Evolutionary conservation across 495 filamentous ascomycete genomes (phyloP), one percentile per base, ranked within the genome.

Genomic region (Penicillium flavigenum): DNA sequence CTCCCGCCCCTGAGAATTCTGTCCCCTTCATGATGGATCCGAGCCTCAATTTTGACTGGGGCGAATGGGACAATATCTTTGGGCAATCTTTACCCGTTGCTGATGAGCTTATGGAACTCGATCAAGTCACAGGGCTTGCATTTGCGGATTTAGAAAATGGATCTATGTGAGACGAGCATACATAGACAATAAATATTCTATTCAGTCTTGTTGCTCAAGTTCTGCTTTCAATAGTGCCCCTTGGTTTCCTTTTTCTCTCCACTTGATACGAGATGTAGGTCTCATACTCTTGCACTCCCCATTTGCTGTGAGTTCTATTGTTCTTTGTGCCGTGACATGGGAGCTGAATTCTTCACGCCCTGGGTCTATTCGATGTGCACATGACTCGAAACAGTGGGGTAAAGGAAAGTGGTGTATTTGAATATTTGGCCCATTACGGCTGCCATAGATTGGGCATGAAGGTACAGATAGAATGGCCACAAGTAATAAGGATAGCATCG

Each of bases 11-110:
- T 8, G 24, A 56, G n/a, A 5, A 26, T 26, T 65, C 67, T 1
- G 61, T 71, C 0, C 74, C 76, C 0, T 76, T 71, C 8, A 75
- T 77, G 75, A 60, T 76, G 20, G 76, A 77, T 27, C 72, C 76
- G 3, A 76, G 76, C 43, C 52, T 77, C 32, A 70, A 75, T 47
- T 79, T 79, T 51, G 76, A 79, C 51, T 79, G 76, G 76, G 76
- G 78, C 46, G 75, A 79, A 63, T 79, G 76, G 76, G 75, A 79
- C 41, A 75, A 75, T 26, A 75, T 79, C 6, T 79, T 79, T 39
- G 76, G 76, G 3, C 76, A 79, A 51, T 73, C 77, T 54, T 63
- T 79, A 12, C 74, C 75, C 0, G 72, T 79, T n/a, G 69, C 75
- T 0, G 76, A 79, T 55, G 76, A 79, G 38, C 57, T 79, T 6